Conservation (phyloP, 1,284 basidiomycete species). For the Moniliophthora roreri region DNA sequence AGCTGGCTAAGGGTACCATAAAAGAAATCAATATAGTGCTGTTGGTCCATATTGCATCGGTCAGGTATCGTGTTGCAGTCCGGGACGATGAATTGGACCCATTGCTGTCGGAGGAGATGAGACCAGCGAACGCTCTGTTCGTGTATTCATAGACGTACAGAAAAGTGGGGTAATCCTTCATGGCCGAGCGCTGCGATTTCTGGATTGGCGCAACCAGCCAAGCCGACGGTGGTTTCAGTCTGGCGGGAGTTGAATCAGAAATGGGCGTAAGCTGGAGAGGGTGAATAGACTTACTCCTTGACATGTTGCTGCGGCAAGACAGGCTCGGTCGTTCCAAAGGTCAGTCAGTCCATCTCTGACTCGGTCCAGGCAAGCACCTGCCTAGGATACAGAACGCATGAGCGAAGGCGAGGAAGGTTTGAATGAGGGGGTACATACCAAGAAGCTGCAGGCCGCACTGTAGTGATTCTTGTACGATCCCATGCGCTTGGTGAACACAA, state of each 20-base stretch:
- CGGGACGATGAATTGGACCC: background rate
- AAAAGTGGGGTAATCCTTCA: background rate
- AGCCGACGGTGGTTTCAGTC: background rate
- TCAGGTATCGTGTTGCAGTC: background rate
- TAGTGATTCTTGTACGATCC: background rate
- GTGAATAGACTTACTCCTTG: background rate
- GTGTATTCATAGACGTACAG: too few relatives aligned
- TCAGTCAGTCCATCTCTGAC: background rate
- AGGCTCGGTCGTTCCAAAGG: background rate
- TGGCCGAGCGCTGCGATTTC: background rate
- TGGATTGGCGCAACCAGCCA: background rate
- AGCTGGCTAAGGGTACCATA: background rate
- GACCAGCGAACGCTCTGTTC: too few relatives aligned
- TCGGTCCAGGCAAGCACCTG: background rate
- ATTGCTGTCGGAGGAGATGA: background rate
- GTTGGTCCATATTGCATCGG: background rate
- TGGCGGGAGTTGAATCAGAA: background rate
- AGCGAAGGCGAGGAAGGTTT: background rate
- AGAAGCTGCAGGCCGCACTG: background rate
- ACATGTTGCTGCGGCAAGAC: background rate
- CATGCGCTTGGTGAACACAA: background rate
- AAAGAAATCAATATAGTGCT: background rate
- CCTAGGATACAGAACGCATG: background rate
- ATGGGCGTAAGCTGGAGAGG: background rate
- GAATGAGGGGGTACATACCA: background rate